Evolutionary conservation across 805 yeast species (phyloP).

Genomic region (Cyberlindnera saturnus): DNA sequence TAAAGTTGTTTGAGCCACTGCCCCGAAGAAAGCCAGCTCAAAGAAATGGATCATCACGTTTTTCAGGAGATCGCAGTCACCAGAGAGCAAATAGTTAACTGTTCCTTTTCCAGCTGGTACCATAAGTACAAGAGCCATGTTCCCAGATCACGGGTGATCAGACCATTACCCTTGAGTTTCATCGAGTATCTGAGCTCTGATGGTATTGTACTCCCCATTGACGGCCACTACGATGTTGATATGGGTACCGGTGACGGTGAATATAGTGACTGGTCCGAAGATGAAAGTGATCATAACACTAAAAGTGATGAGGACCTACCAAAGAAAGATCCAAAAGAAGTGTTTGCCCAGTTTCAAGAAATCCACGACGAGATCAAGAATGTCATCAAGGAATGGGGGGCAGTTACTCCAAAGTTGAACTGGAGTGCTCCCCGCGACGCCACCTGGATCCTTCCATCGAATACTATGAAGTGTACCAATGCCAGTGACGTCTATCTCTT

Average conservation of each 20-base stretch:
- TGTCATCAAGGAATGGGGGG: slow-evolving; percentile 43
- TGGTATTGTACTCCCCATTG: slow-evolving; percentile 58
- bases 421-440: slow-evolving; percentile 98
- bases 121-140: slow-evolving; percentile 38
- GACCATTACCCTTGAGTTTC: slow-evolving; percentile 52
- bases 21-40: not conserved
- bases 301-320: slow-evolving; percentile 31
- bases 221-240: slow-evolving; percentile 29
- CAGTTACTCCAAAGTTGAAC: slow-evolving; percentile 83
- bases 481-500: slow-evolving; percentile 75
- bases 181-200: slow-evolving; percentile 58
- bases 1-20: not conserved
- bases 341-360: slow-evolving; percentile 43
- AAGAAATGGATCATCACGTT: slow-evolving; percentile 8
- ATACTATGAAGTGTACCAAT: slow-evolving; percentile 63
- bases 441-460: slow-evolving; percentile 80
- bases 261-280: slow-evolving; percentile 70
- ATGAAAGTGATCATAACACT: slow-evolving; percentile 28
- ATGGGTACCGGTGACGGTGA: slow-evolving; percentile 50
- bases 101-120: slow-evolving; percentile 59
- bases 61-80: slow-evolving; percentile 25
- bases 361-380: slow-evolving; percentile 49
- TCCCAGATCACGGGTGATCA: slow-evolving; percentile 48
- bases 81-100: slow-evolving; percentile 39
- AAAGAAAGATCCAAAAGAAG: slow-evolving; percentile 12